A percentile compares a stretch with the other conserved stretches of the same genome.
Conservation (phyloP, 106 monocot species). For the Cymbidium sinense region DNA sequence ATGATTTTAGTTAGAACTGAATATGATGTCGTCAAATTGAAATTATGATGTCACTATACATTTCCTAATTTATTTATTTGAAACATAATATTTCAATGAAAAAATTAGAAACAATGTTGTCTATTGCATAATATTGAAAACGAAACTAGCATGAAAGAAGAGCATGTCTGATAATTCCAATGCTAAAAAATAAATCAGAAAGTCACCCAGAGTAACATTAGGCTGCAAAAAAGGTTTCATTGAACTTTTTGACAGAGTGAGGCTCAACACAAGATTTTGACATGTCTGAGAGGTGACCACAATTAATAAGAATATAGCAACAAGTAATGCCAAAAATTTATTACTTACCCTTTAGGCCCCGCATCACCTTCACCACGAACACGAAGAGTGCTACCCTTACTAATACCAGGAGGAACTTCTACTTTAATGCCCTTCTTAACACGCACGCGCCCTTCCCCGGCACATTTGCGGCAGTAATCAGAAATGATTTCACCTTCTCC, state of each 20-base stretch:
- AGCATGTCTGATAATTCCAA: background rate
- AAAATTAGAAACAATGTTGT: background rate
- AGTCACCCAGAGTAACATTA: background rate
- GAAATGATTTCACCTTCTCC: constrained; percentile 96
- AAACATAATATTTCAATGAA: too few relatives aligned
- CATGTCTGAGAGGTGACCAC: background rate
- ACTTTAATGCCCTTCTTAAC: constrained; percentile 87
- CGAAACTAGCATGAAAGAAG: background rate
- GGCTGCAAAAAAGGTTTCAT: background rate
- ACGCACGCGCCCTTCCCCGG: constrained; percentile 86
- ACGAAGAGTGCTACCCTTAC: constrained; percentile 98
- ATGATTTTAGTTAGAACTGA: too few relatives aligned
- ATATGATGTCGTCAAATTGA: too few relatives aligned
- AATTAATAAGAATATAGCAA: background rate
- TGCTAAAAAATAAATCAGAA: background rate
- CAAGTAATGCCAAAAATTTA: background rate
- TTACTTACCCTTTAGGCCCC: constrained; percentile 82
- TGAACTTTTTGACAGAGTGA: background rate
- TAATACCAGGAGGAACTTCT: constrained; percentile 94
- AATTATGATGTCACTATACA: too few relatives aligned
- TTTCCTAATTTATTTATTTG: too few relatives aligned
- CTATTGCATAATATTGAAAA: background rate
- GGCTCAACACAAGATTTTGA: background rate
- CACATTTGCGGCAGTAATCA: constrained; percentile 94
- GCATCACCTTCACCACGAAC: constrained; percentile 99